These are phyloP conservation scores for Paramarasmius palmivorus DNA, from an alignment of 1,284 basidiomycete genomes.

Conservation along the genomic window DNA sequence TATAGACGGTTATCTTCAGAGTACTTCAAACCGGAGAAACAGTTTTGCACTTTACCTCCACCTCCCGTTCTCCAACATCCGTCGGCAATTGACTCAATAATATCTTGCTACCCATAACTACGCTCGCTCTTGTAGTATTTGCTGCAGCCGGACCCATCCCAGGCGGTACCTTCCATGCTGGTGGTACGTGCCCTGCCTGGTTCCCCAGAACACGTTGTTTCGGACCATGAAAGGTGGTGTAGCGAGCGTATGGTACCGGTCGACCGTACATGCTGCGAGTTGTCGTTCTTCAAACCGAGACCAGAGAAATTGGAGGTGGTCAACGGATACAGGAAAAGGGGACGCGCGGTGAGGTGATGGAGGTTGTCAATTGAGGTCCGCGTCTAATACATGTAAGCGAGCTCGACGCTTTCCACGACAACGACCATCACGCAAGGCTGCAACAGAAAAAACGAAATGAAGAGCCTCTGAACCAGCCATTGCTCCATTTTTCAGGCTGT, in stretches of 20 bases:
- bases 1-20: constrained; percentile 26
- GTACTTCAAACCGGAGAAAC: not conserved
- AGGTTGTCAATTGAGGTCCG: too few species aligned
- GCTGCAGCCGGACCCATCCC: not conserved
- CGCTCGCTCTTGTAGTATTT: constrained; percentile 28
- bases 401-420: too few species aligned
- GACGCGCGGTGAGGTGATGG: too few species aligned
- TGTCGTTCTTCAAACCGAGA: not conserved
- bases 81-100: constrained; percentile 66
- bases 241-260: constrained; percentile 29
- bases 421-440: too few species aligned
- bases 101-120: constrained; percentile 61
- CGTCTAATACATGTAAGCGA: too few species aligned
- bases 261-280: not conserved
- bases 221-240: constrained; percentile 50
- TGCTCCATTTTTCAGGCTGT: too few species aligned
- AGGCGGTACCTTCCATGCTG: constrained; percentile 52
- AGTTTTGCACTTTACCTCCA: constrained; percentile 53
- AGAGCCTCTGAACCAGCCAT: too few species aligned
- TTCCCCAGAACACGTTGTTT: constrained; percentile 62
- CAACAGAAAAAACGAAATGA: too few species aligned
- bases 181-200: constrained; percentile 50
- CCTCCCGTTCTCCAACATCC: constrained; percentile 68
- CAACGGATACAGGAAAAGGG: too few species aligned
- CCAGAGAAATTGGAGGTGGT: not conserved